Evolutionary conservation across 1,139 yeast genomes (phyloP), one percentile per base, ranked within the genome.

Genomic region (Scheffersomyces cryptocercus): DNA sequence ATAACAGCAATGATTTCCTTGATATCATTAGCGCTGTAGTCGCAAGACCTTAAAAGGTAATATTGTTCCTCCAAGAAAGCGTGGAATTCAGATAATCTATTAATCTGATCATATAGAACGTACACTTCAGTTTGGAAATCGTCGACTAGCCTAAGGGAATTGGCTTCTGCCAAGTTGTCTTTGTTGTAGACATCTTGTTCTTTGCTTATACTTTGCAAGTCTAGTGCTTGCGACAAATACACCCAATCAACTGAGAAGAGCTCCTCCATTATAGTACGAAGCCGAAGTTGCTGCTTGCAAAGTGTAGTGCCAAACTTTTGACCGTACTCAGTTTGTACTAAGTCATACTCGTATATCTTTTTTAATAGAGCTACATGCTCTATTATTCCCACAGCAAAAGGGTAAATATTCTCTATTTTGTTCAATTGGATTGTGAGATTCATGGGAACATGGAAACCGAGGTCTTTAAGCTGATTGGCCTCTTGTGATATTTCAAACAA

Each of bases 391-490:
- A 75, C 68, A 0, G 88, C 84, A 47, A 78, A 74, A 0, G 91
- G 90, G 39, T 81, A 75, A 0, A 85, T 59, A 29, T 73, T 68
- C 42, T 72, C 37, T 67, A 79, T 46, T 61, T 76, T 57, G 69
- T 73, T 35, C 78, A 76, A 45, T 62, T 74, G 49, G 62, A 67
- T 35, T 29, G 56, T 41, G 5, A 63, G 35, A 16, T 54, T 49
- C 1, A 61, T 53, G 0, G 96, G 93, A 0, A 88, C 64, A n/a
- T 74, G 79, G 52, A 75, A 81, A 0, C 81, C 84, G 47, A 84
- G 62, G 51, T 73, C 68, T 3, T 69, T 61, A 36, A 89, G 62
- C 41, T 77, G 76, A 30, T 78, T 64, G 0, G 82, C 76, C 52
- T 85, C 87, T 40, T 79, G 75, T 56, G 75, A 75, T 4, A 79